phyloP scores from a whole-genome alignment of 176 grass and related monocot genomes.

The Pontederia crassipes region DNA sequence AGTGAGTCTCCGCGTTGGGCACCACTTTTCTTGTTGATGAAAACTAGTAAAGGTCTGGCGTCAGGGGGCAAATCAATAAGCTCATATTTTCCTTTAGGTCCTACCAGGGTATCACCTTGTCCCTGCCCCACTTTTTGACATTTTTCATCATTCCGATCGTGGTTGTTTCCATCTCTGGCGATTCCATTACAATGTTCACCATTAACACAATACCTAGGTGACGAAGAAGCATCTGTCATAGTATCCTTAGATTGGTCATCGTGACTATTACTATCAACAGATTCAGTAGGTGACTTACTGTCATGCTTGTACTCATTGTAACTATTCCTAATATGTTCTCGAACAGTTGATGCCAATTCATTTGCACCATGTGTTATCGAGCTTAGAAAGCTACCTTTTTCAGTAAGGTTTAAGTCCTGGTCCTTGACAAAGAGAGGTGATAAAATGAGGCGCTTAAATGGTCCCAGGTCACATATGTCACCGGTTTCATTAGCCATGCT shows the following conservation, averaged over 20 bases:
- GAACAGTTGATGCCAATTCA: constrained; percentile 22
- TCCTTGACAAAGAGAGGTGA: constrained; percentile 19
- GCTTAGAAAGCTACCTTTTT: constrained; percentile 9
- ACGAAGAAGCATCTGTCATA: constrained; percentile 1
- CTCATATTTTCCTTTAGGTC: constrained; percentile 15
- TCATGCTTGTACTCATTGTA: constrained; percentile 10
- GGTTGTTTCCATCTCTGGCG: constrained; percentile 13
- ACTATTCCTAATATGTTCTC: constrained; percentile 14
- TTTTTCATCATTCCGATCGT: constrained; percentile 27
- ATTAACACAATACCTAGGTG: constrained; percentile 16
- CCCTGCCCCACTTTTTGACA: constrained; percentile 19
- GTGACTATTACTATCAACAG: constrained; percentile 20
- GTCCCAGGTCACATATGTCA: constrained; percentile 23
- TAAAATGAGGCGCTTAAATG: constrained; percentile 22
- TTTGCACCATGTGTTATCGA: constrained; percentile 28
- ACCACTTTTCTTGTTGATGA: constrained; percentile 28
- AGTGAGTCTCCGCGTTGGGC: constrained; percentile 16
- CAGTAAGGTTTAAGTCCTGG: background rate
- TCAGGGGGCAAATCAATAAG: constrained; percentile 14
- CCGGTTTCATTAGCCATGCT: constrained; percentile 19
- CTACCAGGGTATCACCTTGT: background rate
- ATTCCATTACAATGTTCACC: constrained; percentile 22
- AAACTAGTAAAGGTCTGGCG: constrained; percentile 23
- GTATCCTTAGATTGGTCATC: constrained; percentile 40
- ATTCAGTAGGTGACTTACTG: constrained; percentile 25